Percentiles rank a stretch among this genome's conserved stretches.
Conservation (phyloP, 1,284 basidiomycete species). For the Ustilago lituana region DNA sequence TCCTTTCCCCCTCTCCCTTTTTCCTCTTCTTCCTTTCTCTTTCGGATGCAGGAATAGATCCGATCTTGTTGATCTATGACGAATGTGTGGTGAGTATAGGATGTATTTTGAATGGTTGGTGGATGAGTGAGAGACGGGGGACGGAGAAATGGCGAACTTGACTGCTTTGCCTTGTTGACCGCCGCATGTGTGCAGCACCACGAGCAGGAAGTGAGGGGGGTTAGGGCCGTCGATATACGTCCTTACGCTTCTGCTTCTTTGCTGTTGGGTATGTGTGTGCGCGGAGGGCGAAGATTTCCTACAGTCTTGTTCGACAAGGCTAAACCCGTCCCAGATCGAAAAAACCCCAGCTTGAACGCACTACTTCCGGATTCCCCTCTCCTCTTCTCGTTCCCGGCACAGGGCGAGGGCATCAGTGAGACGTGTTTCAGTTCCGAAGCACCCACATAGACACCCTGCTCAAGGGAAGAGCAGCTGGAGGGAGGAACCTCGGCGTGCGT, state of each 20-base stretch:
- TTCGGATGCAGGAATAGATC: too few species aligned
- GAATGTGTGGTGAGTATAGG: conserved; percentile 17
- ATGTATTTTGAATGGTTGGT: not conserved
- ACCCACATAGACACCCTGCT: not conserved
- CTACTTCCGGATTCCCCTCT: too few species aligned
- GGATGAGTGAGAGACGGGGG: not conserved
- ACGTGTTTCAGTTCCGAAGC: not conserved
- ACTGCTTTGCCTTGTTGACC: too few species aligned
- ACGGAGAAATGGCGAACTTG: conserved; percentile 7
- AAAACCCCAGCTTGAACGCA: too few species aligned
- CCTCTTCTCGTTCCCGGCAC: not conserved
- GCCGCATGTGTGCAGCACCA: too few species aligned
- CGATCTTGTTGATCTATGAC: too few species aligned
- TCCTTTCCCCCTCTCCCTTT: not conserved
- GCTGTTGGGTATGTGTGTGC: too few species aligned
- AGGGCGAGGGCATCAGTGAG: not conserved
- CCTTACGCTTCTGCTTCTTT: too few species aligned
- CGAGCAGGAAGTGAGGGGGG: too few species aligned
- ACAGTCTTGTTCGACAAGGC: conserved; percentile 19
- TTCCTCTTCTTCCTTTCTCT: not conserved
- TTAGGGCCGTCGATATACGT: too few species aligned
- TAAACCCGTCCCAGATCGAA: conserved; percentile 7
- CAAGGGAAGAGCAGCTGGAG: not conserved
- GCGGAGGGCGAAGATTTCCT: too few species aligned
- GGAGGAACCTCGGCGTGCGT: not conserved